phyloP scores from a whole-genome alignment of 2,329 filamentous ascomycete genomes.

The Massarina eburnea region DNA sequence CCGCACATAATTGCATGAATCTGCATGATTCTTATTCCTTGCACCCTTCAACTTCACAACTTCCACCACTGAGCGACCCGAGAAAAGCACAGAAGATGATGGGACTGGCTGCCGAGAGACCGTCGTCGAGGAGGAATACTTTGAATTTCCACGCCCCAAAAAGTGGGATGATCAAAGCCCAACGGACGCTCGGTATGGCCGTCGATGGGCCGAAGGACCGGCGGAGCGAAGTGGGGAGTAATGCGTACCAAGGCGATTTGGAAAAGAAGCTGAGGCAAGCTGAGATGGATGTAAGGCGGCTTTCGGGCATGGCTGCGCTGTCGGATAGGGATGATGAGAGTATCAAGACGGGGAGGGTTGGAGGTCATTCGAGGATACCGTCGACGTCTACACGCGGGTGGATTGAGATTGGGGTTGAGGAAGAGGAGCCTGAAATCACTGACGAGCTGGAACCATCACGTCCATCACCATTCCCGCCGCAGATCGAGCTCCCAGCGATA shows the following conservation, averaged over 20 bases:
- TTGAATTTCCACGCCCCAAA: background rate
- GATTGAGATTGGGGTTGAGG: slow-evolving; percentile 3
- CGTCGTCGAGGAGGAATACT: background rate
- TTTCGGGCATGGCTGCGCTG: slow-evolving; percentile 3
- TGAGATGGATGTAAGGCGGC: slow-evolving; percentile 6
- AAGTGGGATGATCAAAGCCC: slow-evolving; percentile 3
- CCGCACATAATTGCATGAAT: no score
- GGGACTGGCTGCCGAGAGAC: slow-evolving; percentile 4
- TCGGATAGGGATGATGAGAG: background rate
- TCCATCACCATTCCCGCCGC: background rate
- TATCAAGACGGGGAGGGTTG: background rate
- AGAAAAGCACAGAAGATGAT: slow-evolving; percentile 8
- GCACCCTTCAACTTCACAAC: background rate
- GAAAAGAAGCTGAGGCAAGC: slow-evolving; percentile 7
- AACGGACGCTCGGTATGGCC: slow-evolving; percentile 3
- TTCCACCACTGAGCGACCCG: slow-evolving; percentile 1
- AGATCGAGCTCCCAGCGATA: background rate
- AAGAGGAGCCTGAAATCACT: no score
- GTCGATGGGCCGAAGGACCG: slow-evolving; percentile 4
- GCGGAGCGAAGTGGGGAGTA: background rate
- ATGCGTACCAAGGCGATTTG: background rate
- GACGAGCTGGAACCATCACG: slow-evolving; percentile 1
- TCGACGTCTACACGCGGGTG: slow-evolving; percentile 1
- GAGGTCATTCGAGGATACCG: background rate
- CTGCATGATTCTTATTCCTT: background rate